Evolutionary conservation across 306 rosid species (phyloP).

Genomic region (Trifolium fragiferum): DNA sequence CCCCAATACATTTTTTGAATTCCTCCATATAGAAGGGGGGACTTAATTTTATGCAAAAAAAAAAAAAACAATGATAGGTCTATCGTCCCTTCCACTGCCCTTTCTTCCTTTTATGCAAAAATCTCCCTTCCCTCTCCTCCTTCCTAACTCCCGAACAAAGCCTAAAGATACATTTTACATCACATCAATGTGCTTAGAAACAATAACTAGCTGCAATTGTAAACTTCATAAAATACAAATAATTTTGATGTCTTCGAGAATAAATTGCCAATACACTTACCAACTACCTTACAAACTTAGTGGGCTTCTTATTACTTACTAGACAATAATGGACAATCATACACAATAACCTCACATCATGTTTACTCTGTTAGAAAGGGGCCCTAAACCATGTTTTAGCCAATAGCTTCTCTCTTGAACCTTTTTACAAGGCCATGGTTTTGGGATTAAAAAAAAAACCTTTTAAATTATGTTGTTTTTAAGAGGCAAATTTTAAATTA

Average conservation of each 20-base stretch:
- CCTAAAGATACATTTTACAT: neutral
- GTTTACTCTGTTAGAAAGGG: neutral
- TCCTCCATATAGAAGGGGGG: neutral
- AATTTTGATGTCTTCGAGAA: neutral
- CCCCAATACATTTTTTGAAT: neutral
- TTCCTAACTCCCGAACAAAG: neutral
- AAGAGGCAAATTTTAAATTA: too few species aligned
- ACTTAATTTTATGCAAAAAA: neutral
- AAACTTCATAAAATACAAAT: slow-evolving; percentile 1
- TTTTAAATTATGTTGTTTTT: too few species aligned
- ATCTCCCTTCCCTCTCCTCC: too few species aligned
- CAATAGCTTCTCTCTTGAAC: neutral
- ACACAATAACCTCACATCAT: neutral
- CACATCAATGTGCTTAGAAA: slow-evolving; percentile 17
- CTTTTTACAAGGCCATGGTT: neutral
- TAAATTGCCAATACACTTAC: slow-evolving; percentile 18
- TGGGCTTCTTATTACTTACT: neutral
- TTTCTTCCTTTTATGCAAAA: neutral
- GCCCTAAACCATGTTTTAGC: neutral
- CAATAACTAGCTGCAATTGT: neutral
- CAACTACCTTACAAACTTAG: slow-evolving; percentile 17
- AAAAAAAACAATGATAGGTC: neutral
- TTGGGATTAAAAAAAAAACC: neutral
- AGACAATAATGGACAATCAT: slow-evolving; percentile 13
- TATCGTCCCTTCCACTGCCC: neutral